Evolutionary conservation across 139 green algal species (phyloP).

Genomic region (Zygnema cylindricum): DNA sequence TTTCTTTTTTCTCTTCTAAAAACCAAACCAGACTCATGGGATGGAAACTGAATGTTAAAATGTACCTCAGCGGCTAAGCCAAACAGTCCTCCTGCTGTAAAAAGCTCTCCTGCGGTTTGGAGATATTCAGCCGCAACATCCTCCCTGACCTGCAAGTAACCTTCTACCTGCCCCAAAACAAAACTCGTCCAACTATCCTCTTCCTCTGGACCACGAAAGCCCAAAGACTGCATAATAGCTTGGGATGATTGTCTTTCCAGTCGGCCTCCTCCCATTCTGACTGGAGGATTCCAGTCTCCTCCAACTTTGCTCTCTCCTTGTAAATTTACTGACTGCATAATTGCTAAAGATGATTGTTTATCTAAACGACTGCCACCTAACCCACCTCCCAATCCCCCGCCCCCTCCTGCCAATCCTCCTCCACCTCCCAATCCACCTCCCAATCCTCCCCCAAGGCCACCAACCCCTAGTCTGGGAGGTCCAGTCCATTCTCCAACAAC

Average conservation of each 20-base stretch:
- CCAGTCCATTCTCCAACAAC: neutral
- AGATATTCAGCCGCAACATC: neutral
- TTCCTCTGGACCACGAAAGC: neutral
- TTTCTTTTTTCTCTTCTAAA: no score
- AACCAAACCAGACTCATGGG: no score
- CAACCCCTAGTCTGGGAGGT: no score
- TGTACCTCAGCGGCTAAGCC: neutral
- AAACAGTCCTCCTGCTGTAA: constrained; percentile 15
- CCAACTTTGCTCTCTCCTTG: no score
- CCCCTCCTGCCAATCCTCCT: neutral
- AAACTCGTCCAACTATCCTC: neutral
- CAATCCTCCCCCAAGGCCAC: neutral
- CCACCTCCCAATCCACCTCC: no score
- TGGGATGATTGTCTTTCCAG: neutral
- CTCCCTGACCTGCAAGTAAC: constrained; percentile 22
- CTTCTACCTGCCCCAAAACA: constrained; percentile 25
- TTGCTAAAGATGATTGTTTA: no score
- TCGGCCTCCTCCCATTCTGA: neutral
- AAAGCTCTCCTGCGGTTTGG: constrained; percentile 14
- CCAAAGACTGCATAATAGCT: neutral
- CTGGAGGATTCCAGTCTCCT: neutral
- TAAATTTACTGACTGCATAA: no score
- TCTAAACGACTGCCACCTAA: neutral
- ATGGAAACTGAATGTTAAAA: no score
- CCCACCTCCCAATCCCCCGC: no score